Base-by-base conservation (phyloP, 495 filamentous ascomycete genomes). In the Neurospora terricola region DNA sequence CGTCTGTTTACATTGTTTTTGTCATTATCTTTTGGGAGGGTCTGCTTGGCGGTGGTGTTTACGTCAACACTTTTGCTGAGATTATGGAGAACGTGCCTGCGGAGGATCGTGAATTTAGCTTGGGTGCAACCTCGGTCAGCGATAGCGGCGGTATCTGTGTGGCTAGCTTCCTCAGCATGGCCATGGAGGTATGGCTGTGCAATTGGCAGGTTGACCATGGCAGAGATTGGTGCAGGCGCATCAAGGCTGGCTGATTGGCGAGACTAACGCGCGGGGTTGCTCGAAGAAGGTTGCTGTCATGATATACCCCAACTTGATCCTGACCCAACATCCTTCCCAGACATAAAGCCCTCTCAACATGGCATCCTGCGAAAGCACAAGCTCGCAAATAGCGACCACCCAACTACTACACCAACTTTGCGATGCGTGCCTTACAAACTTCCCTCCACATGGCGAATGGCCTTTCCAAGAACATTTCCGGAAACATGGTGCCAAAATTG, bases 1-100 rank as follows among this genome's bases (percentile, higher is more conserved):
- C 95, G 0, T 92, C 82, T 72, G 90, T 98, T 11, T 98, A 91
- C 77, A 77, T 97, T 27, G 81, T 98, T 5, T 97, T 97, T 79
- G 77, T 86, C 7, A 83, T 98, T 66, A 83, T 97, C n/a, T 97
- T 98, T 78, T 98, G 96, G 95, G 95, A 97, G 79, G 96, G 96
- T 0, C 80, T 99, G 45, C 84, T 99, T 0, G 96, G 96, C 7
- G 96, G 96, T 0, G 82, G 91, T 10, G 96, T 98, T 0, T 99
- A 99, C 77, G 94, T 98, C 62, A 97, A 95, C 73, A 97, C 94
- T 0, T 99, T 97, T 82, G 93, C 94, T 1, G 92, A 95, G 80
- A 96, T 99, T 73, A 90, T 90, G 77, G 92, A 98, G 71, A 87
- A 89, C 10, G 91, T 97, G 0, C 87, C 88, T 0, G 80, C 85